phyloP scores from a whole-genome alignment of 108 stramenopile species.

The Chaetoceros tenuissimus region DNA sequence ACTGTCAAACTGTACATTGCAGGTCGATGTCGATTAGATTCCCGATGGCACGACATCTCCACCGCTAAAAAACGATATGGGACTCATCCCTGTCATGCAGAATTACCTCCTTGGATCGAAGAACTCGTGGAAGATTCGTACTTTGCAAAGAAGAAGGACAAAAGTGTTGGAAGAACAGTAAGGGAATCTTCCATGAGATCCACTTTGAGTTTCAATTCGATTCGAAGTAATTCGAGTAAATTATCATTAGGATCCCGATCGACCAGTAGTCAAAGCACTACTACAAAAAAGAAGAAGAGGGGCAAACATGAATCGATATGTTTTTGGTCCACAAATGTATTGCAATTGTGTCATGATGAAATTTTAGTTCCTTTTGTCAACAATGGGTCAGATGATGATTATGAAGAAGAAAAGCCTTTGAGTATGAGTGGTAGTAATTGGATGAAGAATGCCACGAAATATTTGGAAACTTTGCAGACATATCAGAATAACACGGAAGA shows the following conservation, averaged over 20 bases:
- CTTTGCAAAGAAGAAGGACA: too few species aligned
- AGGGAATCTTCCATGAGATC: too few species aligned
- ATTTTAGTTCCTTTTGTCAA: slow-evolving; percentile 4
- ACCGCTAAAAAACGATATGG: not conserved
- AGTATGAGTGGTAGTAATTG: not conserved
- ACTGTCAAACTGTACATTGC: not conserved
- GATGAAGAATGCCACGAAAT: not conserved
- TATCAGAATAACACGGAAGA: not conserved
- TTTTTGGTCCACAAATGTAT: slow-evolving; percentile 44
- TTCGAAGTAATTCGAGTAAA: too few species aligned
- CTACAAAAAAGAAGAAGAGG: too few species aligned
- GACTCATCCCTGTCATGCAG: not conserved
- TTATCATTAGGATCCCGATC: too few species aligned
- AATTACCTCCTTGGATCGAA: not conserved
- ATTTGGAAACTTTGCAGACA: slow-evolving; percentile 3
- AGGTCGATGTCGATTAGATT: not conserved
- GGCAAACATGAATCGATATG: slow-evolving; percentile 23
- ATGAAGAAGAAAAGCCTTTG: not conserved
- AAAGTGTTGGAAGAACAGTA: too few species aligned
- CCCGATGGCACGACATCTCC: not conserved
- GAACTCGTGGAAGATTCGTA: not conserved
- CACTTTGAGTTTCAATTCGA: too few species aligned
- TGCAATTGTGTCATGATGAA: slow-evolving; percentile 23
- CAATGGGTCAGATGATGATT: slow-evolving; percentile 1
- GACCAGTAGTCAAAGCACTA: too few species aligned